These are phyloP conservation scores for Chlorencoelia australis DNA, from an alignment of 2,329 filamentous ascomycete genomes.

Conservation along the genomic window DNA sequence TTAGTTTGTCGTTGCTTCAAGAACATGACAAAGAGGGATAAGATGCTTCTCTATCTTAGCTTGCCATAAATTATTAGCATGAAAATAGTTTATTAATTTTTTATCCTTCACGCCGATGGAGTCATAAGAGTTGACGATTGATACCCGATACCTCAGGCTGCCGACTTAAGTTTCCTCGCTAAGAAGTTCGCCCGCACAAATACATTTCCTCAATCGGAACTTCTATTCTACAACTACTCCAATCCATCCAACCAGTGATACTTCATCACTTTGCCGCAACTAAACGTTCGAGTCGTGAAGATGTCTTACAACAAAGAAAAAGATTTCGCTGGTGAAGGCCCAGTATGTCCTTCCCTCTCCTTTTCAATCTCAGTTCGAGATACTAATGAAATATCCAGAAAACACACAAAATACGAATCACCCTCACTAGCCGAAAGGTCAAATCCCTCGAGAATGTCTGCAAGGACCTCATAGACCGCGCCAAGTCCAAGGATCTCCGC, in stretches of 20 bases:
- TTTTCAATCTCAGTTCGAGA: not conserved
- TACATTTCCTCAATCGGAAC: conserved; percentile 6
- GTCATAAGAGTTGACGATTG: too few relatives aligned
- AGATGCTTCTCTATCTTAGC: too few relatives aligned
- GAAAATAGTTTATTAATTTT: too few relatives aligned
- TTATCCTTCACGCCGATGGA: too few relatives aligned
- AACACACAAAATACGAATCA: conserved; percentile 98
- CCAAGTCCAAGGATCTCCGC: conserved; percentile 95
- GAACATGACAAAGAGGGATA: too few relatives aligned
- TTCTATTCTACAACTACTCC: conserved; percentile 20
- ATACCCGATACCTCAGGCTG: too few relatives aligned
- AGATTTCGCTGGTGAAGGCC: conserved; percentile 74
- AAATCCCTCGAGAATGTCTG: conserved; percentile 95
- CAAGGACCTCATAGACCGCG: conserved; percentile 95
- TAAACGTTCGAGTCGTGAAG: conserved; percentile 71
- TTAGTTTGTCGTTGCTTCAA: too few relatives aligned
- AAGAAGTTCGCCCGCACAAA: conserved; percentile 20
- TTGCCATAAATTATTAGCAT: too few relatives aligned
- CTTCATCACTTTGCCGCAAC: conserved; percentile 79
- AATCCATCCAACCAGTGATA: too few relatives aligned
- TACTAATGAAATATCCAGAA: conserved; percentile 41
- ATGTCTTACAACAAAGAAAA: conserved; percentile 99
- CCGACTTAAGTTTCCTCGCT: too few relatives aligned
- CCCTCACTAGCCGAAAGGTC: conserved; percentile 91
- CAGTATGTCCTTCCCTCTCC: conserved; percentile 48